Evolutionary conservation across 2,329 filamentous ascomycete species (phyloP).

Genomic region (Nectriaceae sp.): DNA sequence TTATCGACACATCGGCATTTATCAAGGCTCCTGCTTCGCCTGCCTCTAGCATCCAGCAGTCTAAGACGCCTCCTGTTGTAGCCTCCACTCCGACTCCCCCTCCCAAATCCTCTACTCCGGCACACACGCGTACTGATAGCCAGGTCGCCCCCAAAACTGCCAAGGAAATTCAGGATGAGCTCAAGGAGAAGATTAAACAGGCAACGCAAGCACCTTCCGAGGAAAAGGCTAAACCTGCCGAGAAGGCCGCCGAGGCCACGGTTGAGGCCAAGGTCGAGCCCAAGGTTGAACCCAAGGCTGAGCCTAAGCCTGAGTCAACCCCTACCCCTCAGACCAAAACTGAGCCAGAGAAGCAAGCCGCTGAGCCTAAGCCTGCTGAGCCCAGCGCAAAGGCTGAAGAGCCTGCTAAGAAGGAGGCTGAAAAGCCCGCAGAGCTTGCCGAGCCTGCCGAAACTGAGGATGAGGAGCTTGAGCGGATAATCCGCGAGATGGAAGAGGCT

Average conservation of each 20-base stretch:
- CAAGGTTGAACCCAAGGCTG: slow-evolving; percentile 34
- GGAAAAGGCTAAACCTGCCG: slow-evolving; percentile 32
- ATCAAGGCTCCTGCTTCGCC: slow-evolving; percentile 62
- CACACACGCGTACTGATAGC: slow-evolving; percentile 73
- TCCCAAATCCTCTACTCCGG: slow-evolving; percentile 69
- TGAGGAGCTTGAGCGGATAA: slow-evolving; percentile 61
- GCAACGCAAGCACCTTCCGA: slow-evolving; percentile 46
- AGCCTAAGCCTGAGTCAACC: too few relatives aligned
- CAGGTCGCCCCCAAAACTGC: slow-evolving; percentile 67
- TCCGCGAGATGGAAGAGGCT: slow-evolving; percentile 62
- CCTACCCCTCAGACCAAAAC: slow-evolving; percentile 10
- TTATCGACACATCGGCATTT: slow-evolving; percentile 66
- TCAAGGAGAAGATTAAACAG: slow-evolving; percentile 75
- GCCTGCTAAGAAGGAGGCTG: slow-evolving; percentile 26
- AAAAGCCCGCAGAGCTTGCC: slow-evolving; percentile 30
- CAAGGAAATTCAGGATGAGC: slow-evolving; percentile 82
- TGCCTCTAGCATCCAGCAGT: slow-evolving; percentile 53
- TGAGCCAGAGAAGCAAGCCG: slow-evolving; percentile 11
- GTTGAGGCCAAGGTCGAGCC: slow-evolving; percentile 14
- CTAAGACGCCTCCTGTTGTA: slow-evolving; percentile 69
- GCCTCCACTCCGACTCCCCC: slow-evolving; percentile 79
- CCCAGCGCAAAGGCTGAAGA: slow-evolving; percentile 18
- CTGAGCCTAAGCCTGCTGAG: slow-evolving; percentile 10
- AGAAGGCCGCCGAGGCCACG: slow-evolving; percentile 7
- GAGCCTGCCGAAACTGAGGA: slow-evolving; percentile 46